Base-by-base conservation (phyloP, 768 basidiomycete genomes). In the Podaxis sp. region DNA sequence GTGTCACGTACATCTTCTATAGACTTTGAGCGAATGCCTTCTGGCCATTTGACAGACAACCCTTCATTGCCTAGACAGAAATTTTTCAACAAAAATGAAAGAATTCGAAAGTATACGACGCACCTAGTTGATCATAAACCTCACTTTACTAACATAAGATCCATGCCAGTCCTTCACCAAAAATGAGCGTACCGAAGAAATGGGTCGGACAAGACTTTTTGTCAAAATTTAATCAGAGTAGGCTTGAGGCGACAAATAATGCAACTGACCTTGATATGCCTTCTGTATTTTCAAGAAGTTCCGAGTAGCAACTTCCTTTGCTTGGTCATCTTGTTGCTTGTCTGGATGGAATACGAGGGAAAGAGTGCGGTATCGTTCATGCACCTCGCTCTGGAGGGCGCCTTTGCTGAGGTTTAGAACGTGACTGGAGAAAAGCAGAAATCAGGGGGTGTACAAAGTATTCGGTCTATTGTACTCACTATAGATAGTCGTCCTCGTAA, bases 331-430 rank as follows among this genome's bases (percentile, higher is more conserved):
- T 22, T 78, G 81, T 63, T 94, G 90, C 70, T 88, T 89, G 80
- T 96, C 93, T 0, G 93, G 93, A 67, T 96, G 93, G 65, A 91
- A 93, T 19, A 89, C 75, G 29, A 94, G 80, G 3, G 93, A 93
- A 27, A 94, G 73, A 4, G 83, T 71, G 46, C 84, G 79, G 72
- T 93, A 90, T 38, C 87, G 80, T 60, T 93, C 91, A 54, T 90
- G 81, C 63, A 94, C 88, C 68, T 93, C 90, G 53, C 77, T 76
- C 61, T 84, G 80, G 1, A 86, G 83, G 0, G 91, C 90, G 4
- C 81, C 79, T 55, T 73, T 80, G 15, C 86, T 80, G 53, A 94
- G 72, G 69, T 94, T 94, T 49, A 94, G 81, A 38, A 93, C 81
- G 8, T 88, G 76, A 71, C 89, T 88, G 62, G 40, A 19, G 8